A percentile compares a stretch with the other conserved stretches of the same genome.
Evolutionary conservation across 805 yeast genomes (phyloP).

Genomic region (Kodamaea neixiangensis): DNA sequence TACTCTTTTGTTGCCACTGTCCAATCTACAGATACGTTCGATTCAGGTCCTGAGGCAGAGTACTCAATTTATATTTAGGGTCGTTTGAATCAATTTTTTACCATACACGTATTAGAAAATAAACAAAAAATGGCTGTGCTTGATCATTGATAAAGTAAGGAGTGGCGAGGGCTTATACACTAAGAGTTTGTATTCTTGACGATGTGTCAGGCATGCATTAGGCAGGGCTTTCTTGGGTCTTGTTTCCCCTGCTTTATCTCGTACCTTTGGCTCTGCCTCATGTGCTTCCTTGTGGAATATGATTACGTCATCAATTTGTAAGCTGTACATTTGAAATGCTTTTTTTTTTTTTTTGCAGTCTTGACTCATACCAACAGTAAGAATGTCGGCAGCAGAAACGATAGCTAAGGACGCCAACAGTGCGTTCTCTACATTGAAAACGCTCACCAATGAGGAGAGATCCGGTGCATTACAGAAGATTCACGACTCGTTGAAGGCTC

Average conservation of each 20-base stretch:
- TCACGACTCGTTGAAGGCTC: slow-evolving; percentile 62
- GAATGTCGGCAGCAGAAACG: slow-evolving; percentile 51
- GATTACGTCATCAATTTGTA: too few species aligned
- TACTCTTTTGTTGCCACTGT: neutral
- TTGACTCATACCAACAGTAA: slow-evolving; percentile 1
- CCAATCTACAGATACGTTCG: neutral
- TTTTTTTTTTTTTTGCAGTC: neutral
- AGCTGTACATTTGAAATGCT: too few species aligned
- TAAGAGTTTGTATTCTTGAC: too few species aligned
- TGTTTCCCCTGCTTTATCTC: neutral
- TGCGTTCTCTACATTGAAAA: slow-evolving; percentile 84
- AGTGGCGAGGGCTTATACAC: neutral
- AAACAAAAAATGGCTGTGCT: slow-evolving; percentile 3
- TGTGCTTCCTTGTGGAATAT: too few species aligned
- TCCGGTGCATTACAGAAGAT: slow-evolving; percentile 71
- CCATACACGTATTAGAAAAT: slow-evolving; percentile 5
- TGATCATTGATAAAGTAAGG: neutral
- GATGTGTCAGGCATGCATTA: too few species aligned
- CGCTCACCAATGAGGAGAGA: slow-evolving; percentile 71
- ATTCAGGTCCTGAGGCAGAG: neutral
- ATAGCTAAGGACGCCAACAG: slow-evolving; percentile 79
- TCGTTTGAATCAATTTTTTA: neutral
- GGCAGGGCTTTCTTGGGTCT: too few species aligned
- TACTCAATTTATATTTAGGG: neutral
- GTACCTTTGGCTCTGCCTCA: too few species aligned